A percentile compares a stretch with the other conserved stretches of the same genome.
phyloP scores from a whole-genome alignment of 768 basidiomycete genomes.

The Phylloporus sp. region DNA sequence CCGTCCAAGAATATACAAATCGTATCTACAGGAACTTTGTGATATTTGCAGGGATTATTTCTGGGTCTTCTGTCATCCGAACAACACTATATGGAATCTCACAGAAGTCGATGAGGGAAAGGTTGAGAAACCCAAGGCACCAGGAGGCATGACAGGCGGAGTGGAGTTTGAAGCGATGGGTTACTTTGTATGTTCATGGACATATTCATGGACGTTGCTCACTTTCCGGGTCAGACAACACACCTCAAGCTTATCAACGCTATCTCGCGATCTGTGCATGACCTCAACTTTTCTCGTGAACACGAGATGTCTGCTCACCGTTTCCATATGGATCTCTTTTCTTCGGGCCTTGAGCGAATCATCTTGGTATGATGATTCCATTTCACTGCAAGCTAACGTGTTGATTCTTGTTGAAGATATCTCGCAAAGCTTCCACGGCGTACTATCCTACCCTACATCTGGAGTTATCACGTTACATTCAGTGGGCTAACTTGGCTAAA shows the following conservation, averaged over 20 bases:
- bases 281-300: constrained; percentile 60
- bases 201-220: constrained; percentile 7
- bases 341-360: constrained; percentile 87
- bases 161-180: constrained; percentile 97
- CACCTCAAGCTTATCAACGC: constrained; percentile 87
- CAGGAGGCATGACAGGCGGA: constrained; percentile 97
- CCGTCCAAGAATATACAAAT: constrained; percentile 69
- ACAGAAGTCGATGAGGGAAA: constrained; percentile 75
- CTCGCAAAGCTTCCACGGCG: constrained; percentile 89
- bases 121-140: constrained; percentile 88
- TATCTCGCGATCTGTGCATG: constrained; percentile 59
- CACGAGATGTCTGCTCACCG: constrained; percentile 72
- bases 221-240: constrained; percentile 52
- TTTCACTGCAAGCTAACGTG: not conserved
- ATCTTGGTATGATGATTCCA: constrained; percentile 56
- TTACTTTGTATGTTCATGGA: constrained; percentile 69
- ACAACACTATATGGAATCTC: constrained; percentile 87
- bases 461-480: constrained; percentile 85
- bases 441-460: constrained; percentile 95
- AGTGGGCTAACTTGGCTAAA: constrained; percentile 56
- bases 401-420: constrained; percentile 50
- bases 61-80: constrained; percentile 96
- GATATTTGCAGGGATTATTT: constrained; percentile 93
- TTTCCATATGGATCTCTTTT: constrained; percentile 84
- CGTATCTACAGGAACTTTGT: constrained; percentile 76